Evolutionary conservation across 2,329 filamentous ascomycete genomes (phyloP).

Genomic region (Alternaria consortialis): DNA sequence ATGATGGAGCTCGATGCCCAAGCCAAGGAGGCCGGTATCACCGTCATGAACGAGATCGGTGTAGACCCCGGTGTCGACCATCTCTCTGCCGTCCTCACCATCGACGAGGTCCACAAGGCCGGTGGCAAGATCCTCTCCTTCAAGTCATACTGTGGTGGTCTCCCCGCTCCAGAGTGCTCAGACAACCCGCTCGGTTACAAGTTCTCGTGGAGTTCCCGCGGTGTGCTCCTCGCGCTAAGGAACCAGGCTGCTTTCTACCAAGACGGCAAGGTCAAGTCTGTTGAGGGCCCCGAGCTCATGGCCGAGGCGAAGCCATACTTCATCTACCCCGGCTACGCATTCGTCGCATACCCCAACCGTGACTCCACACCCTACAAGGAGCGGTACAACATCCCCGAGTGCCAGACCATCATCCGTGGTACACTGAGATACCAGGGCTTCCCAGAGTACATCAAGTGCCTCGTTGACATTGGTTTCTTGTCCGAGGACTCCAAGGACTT

Average conservation of each 20-base stretch:
- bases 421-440: conserved; percentile 90
- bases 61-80: conserved; percentile 77
- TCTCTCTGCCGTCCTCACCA: conserved; percentile 85
- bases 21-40: conserved; percentile 90
- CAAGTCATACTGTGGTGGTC: conserved; percentile 74
- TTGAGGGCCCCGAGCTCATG: conserved; percentile 76
- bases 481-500: conserved; percentile 71
- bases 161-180: conserved; percentile 70
- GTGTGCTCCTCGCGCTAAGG: conserved; percentile 84
- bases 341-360: conserved; percentile 93
- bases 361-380: conserved; percentile 88
- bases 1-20: conserved; percentile 88
- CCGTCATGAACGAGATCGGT: conserved; percentile 86
- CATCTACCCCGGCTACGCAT: conserved; percentile 88
- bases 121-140: conserved; percentile 88
- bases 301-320: conserved; percentile 85
- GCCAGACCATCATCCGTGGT: conserved; percentile 83
- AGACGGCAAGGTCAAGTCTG: conserved; percentile 74
- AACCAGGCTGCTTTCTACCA: conserved; percentile 87
- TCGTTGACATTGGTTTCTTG: conserved; percentile 92
- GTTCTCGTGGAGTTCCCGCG: conserved; percentile 79
- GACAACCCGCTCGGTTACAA: conserved; percentile 95
- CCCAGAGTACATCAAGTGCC: conserved; percentile 85
- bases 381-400: conserved; percentile 91
- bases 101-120: conserved; percentile 83